Conservation (phyloP, 805 yeast genomes). For the Candida tibetensis region DNA sequence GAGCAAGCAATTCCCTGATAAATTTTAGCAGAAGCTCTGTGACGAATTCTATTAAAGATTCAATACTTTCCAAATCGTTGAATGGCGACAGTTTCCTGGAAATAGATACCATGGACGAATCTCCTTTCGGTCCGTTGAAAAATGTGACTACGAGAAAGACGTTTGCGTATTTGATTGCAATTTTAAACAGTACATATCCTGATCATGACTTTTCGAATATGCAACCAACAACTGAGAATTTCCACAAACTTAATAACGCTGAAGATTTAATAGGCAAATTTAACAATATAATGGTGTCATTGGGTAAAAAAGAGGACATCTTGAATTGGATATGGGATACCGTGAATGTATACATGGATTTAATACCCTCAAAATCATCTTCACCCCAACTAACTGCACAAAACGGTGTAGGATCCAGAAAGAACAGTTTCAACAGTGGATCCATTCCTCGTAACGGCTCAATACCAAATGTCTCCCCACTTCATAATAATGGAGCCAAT, state of each 20-base stretch:
- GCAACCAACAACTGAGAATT: slow-evolving; percentile 69
- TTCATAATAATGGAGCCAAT: slow-evolving; percentile 3
- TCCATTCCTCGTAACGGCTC: slow-evolving; percentile 5
- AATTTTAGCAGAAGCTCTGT: slow-evolving; percentile 3
- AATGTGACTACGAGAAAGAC: slow-evolving; percentile 83
- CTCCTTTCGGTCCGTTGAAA: slow-evolving; percentile 92
- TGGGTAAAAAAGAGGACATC: slow-evolving; percentile 41
- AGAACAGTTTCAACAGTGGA: slow-evolving; percentile 21
- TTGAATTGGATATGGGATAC: slow-evolving; percentile 83
- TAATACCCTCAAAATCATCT: slow-evolving; percentile 36
- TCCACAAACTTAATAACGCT: slow-evolving; percentile 32
- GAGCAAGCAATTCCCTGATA: slow-evolving; percentile 18
- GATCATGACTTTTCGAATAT: slow-evolving; percentile 91
- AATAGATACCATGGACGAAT: slow-evolving; percentile 28
- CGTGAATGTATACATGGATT: slow-evolving; percentile 76
- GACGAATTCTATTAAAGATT: slow-evolving; percentile 4
- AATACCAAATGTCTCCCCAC: slow-evolving; percentile 14
- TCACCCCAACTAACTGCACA: slow-evolving; percentile 21
- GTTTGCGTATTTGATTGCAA: slow-evolving; percentile 87
- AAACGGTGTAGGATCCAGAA: slow-evolving; percentile 20
- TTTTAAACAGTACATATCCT: slow-evolving; percentile 88
- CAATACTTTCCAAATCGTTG: slow-evolving; percentile 22
- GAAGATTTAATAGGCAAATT: slow-evolving; percentile 61
- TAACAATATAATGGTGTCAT: slow-evolving; percentile 66
- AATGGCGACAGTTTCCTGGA: slow-evolving; percentile 18